phyloP scores from a whole-genome alignment of 108 stramenopile genomes.

The Chaetoceros muelleri region DNA sequence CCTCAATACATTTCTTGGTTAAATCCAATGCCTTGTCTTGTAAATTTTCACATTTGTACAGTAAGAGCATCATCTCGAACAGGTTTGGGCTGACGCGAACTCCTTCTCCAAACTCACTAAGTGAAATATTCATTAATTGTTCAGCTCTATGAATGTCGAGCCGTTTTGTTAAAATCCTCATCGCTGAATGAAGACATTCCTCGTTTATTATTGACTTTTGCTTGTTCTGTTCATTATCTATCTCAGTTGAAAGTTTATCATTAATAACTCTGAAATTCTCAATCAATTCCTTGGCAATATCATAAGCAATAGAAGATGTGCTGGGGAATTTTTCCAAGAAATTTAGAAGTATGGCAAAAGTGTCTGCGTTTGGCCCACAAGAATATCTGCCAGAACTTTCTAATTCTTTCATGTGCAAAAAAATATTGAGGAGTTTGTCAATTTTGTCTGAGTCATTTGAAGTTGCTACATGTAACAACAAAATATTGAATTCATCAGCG shows the following conservation, averaged over 20 bases:
- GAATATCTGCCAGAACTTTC: neutral
- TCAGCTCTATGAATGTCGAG: neutral
- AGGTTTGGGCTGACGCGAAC: neutral
- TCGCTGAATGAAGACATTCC: neutral
- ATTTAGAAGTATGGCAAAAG: neutral
- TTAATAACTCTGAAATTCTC: neutral
- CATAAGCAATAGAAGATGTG: neutral
- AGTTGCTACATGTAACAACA: neutral
- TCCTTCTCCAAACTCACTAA: neutral
- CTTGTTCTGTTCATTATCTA: neutral
- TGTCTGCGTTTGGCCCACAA: neutral
- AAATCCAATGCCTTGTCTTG: neutral
- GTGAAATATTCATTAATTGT: neutral
- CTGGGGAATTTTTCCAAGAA: neutral
- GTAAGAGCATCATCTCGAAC: neutral
- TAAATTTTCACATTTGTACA: neutral
- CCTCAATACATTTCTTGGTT: neutral
- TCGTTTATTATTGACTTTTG: neutral
- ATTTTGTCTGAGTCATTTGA: neutral
- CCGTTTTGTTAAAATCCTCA: neutral
- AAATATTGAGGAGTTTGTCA: neutral
- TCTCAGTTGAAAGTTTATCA: neutral
- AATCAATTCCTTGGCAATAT: neutral
- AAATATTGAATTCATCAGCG: neutral
- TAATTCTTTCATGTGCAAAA: neutral